Conservation (phyloP, 768 basidiomycete genomes). For the Lactifluus rugatus region DNA sequence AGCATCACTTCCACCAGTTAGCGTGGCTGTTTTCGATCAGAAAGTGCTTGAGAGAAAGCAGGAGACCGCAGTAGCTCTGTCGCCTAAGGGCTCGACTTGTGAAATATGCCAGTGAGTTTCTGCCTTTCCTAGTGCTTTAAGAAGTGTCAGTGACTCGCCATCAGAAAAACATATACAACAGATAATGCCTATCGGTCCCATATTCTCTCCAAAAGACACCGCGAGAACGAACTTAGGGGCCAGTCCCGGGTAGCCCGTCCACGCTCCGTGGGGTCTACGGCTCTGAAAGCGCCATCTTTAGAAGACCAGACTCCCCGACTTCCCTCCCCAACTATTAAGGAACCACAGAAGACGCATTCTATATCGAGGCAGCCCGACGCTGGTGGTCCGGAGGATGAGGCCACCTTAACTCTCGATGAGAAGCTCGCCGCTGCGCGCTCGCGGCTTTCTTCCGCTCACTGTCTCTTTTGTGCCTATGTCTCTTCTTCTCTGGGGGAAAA, state of each 20-base stretch:
- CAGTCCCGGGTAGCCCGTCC: constrained; percentile 22
- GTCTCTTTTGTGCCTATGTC: constrained; percentile 73
- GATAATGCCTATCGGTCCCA: constrained; percentile 88
- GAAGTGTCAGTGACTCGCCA: background rate
- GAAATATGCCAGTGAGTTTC: constrained; percentile 52
- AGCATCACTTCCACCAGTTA: constrained; percentile 80
- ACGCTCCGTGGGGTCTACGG: constrained; percentile 2
- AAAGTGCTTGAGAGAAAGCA: constrained; percentile 75
- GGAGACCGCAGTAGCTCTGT: constrained; percentile 62
- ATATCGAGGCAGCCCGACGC: constrained; percentile 28
- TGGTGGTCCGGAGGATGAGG: background rate
- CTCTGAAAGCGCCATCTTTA: background rate
- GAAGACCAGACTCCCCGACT: background rate
- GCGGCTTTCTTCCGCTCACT: constrained; percentile 52
- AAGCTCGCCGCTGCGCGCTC: constrained; percentile 65
- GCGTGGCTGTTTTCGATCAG: constrained; percentile 66
- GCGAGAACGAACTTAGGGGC: constrained; percentile 57
- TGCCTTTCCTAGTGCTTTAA: background rate
- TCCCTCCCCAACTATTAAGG: background rate
- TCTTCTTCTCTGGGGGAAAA: constrained; percentile 49
- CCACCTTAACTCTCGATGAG: constrained; percentile 47
- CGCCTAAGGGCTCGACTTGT: constrained; percentile 54
- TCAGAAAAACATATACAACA: constrained; percentile 80
- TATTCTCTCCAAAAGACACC: constrained; percentile 81
- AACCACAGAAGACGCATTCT: background rate